These are phyloP conservation scores for Diaporthe citri DNA, from an alignment of 2,329 filamentous ascomycete species.

Conservation along the genomic window DNA sequence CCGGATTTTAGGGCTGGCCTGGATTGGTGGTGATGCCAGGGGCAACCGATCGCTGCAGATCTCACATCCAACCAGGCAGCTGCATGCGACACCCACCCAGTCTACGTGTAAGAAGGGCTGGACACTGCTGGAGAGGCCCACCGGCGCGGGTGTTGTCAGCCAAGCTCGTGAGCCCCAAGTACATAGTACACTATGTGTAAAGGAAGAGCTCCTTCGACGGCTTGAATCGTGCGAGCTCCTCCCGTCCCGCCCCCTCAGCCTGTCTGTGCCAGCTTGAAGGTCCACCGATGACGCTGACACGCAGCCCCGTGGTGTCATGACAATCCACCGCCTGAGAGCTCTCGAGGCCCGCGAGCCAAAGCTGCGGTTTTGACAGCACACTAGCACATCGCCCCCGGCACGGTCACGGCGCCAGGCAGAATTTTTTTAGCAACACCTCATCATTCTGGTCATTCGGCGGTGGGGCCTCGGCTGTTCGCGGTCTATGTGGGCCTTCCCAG, in stretches of 20 bases:
- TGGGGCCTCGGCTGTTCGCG: conserved; percentile 29
- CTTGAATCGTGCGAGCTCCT: conserved; percentile 17
- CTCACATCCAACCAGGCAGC: conserved; percentile 16
- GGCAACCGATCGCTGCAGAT: conserved; percentile 27
- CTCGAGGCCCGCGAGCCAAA: neutral
- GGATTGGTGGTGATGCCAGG: conserved; percentile 30
- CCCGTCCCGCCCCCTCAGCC: neutral
- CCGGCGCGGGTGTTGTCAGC: neutral
- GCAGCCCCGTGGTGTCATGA: conserved; percentile 20
- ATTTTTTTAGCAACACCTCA: conserved; percentile 17
- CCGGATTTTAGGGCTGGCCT: conserved; percentile 39
- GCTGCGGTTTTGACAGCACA: conserved; percentile 19
- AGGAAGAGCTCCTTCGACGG: neutral
- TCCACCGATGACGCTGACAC: conserved; percentile 22
- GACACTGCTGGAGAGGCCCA: neutral
- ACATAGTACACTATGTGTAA: neutral
- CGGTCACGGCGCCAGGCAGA: conserved; percentile 8
- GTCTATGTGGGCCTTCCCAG: conserved; percentile 30
- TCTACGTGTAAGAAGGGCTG: neutral
- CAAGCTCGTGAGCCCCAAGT: neutral
- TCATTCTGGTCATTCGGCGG: conserved; percentile 12
- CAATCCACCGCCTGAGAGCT: conserved; percentile 5
- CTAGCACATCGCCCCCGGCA: conserved; percentile 14
- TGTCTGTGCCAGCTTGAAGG: conserved; percentile 7
- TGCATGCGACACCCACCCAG: conserved; percentile 2